These are phyloP conservation scores for Vickermania ingenoplastis DNA, from an alignment of 208 protist genomes.

Conservation along the genomic window DNA sequence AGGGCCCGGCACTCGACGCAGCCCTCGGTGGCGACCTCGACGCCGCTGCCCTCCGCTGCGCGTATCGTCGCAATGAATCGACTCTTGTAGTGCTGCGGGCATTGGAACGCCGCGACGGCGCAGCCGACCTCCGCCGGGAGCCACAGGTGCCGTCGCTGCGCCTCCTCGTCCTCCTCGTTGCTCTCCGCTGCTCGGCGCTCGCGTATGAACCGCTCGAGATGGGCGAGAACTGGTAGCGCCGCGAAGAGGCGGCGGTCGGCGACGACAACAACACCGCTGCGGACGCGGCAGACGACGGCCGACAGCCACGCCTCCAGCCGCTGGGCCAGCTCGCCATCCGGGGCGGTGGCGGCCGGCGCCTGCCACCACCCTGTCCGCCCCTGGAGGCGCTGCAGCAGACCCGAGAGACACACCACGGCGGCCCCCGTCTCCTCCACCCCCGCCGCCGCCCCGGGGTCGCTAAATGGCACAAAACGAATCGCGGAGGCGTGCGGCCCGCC, in stretches of 20 bases:
- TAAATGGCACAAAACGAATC: not conserved
- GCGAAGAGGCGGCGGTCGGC: slow-evolving; percentile 54
- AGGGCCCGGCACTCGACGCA: slow-evolving; percentile 37
- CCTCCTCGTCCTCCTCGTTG: slow-evolving; percentile 3
- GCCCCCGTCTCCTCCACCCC: slow-evolving; percentile 40
- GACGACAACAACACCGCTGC: slow-evolving; percentile 46
- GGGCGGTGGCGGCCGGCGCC: not conserved
- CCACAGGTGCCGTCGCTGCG: slow-evolving; percentile 33
- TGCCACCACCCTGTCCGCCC: not conserved
- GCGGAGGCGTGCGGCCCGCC: not conserved
- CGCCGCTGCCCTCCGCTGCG: slow-evolving; percentile 6
- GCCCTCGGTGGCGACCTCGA: slow-evolving; percentile 37
- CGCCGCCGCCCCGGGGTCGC: not conserved
- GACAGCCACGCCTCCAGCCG: slow-evolving; percentile 73
- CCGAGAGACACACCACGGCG: slow-evolving; percentile 55
- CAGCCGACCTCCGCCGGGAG: slow-evolving; percentile 40
- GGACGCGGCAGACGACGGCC: slow-evolving; percentile 40
- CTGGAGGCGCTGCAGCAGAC: slow-evolving; percentile 8
- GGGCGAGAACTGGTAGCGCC: slow-evolving; percentile 42
- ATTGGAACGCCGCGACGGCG: slow-evolving; percentile 47
- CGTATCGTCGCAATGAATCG: slow-evolving; percentile 41
- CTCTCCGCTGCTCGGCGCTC: slow-evolving; percentile 27
- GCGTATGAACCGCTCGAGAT: slow-evolving; percentile 44
- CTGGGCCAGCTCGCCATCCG: slow-evolving; percentile 19
- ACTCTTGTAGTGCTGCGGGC: slow-evolving; percentile 66